Evolutionary conservation across 345 rosid species (phyloP).

Genomic region (Hibiscus mutabilis): DNA sequence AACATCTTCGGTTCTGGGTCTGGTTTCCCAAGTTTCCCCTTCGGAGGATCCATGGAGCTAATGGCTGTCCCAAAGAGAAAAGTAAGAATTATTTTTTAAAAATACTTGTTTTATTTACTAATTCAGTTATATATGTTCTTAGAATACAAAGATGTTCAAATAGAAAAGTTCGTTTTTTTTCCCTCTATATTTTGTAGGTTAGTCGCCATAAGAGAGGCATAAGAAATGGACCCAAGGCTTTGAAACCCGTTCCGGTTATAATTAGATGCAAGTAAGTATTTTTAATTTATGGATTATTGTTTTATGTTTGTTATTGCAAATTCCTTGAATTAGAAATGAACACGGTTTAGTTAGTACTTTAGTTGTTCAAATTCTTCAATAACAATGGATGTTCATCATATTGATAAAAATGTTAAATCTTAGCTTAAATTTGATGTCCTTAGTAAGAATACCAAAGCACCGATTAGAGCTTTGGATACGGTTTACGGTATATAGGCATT

Average conservation of each 20-base stretch:
- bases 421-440: not conserved
- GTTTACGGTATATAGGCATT: not conserved
- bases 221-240: conserved; percentile 86
- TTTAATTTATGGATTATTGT: not conserved
- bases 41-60: conserved; percentile 68
- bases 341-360: not conserved
- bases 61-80: conserved; percentile 93
- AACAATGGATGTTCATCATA: not conserved
- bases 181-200: conserved; percentile 34
- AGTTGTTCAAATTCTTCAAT: not conserved
- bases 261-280: conserved; percentile 72
- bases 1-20: conserved; percentile 23
- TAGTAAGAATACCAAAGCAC: not conserved
- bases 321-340: not conserved
- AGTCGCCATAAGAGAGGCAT: conserved; percentile 75
- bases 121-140: not conserved
- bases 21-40: conserved; percentile 38
- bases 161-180: not conserved
- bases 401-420: not conserved
- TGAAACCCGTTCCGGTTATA: conserved; percentile 81
- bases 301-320: not conserved
- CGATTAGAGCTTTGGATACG: not conserved
- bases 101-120: not conserved
- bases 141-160: not conserved
- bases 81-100: conserved; percentile 23